Evolutionary conservation across 2,329 filamentous ascomycete genomes (phyloP), one percentile per base, ranked within the genome.

Genomic region (Colletotrichum sp.): DNA sequence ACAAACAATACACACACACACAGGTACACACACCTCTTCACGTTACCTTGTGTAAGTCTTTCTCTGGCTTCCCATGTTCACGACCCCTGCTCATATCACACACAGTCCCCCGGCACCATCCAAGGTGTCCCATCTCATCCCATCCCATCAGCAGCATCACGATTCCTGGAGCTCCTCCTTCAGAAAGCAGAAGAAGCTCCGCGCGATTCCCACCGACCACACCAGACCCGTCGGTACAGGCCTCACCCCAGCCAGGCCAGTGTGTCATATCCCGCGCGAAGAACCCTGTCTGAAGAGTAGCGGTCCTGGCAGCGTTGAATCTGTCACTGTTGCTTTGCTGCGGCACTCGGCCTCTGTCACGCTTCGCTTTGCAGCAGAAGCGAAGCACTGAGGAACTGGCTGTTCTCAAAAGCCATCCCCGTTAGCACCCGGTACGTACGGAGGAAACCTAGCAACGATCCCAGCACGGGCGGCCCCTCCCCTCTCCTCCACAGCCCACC

Each of bases 401-500:
- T 16, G 22, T 19, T 36, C 60, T 59, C 16, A 28, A 39, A 39
- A 66, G 63, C n/a, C 13, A 48, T 30, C 63, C 63, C 25, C 39
- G 63, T 66, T 13, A 48, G 25, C 36, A 44, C 27, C 36, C 65
- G 48, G 66, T 60, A 68, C 34, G 34, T 60, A 61, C 67, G 34
- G 36, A 39, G 55, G n/a, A 52, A 64, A 68, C 66, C 66, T 59
- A 69, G 71, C 71, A 69, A 36, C 71, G 32, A 61, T 64, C 67
- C 68, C 48, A 74, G 72, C 72, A 72, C 68, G 72, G 61, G 63
- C 72, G 61, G 68, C 59, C 67, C 66, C 71, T 64, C 61, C 61
- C 60, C 59, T 72, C 64, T 52, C 61, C 61, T 65, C 64, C 64
- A 52, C 64, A 66, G 64, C 64, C 64, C 64, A 52, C 39, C 39